These are phyloP conservation scores for Lentithecium fluviatile DNA, from an alignment of 495 filamentous ascomycete species.

Conservation along the genomic window DNA sequence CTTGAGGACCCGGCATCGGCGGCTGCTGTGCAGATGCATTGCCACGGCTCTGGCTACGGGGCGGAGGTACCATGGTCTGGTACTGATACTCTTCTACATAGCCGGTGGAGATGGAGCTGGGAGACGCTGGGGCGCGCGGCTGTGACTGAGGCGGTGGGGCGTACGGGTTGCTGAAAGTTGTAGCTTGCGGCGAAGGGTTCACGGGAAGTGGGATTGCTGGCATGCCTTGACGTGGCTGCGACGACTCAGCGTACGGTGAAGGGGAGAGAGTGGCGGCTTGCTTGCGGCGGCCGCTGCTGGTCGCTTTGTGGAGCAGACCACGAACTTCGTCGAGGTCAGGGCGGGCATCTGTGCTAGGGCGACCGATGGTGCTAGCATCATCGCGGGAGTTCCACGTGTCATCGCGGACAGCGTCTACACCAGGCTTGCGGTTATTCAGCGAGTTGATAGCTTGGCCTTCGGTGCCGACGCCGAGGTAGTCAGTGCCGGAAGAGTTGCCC, in stretches of 20 bases:
- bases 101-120: constrained; percentile 23
- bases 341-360: constrained; percentile 31
- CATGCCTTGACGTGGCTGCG: constrained; percentile 28
- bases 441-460: constrained; percentile 49
- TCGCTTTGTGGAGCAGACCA: constrained; percentile 31
- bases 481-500: constrained; percentile 35
- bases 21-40: not conserved
- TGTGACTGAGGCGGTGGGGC: constrained; percentile 11
- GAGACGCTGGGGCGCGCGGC: constrained; percentile 14
- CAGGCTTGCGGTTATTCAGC: constrained; percentile 48
- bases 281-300: constrained; percentile 30
- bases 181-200: constrained; percentile 10
- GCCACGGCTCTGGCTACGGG: constrained; percentile 5
- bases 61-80: constrained; percentile 23
- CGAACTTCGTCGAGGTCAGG: constrained; percentile 33
- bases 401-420: constrained; percentile 45
- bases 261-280: constrained; percentile 13
- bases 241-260: not conserved
- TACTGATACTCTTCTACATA: constrained; percentile 25
- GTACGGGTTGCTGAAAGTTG: constrained; percentile 12
- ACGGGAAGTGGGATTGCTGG: constrained; percentile 29
- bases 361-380: constrained; percentile 35
- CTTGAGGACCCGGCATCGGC: not conserved
- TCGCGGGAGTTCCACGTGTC: constrained; percentile 40
- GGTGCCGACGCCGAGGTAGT: constrained; percentile 34